phyloP scores from a whole-genome alignment of 495 filamentous ascomycete genomes.

The Podospora australis region DNA sequence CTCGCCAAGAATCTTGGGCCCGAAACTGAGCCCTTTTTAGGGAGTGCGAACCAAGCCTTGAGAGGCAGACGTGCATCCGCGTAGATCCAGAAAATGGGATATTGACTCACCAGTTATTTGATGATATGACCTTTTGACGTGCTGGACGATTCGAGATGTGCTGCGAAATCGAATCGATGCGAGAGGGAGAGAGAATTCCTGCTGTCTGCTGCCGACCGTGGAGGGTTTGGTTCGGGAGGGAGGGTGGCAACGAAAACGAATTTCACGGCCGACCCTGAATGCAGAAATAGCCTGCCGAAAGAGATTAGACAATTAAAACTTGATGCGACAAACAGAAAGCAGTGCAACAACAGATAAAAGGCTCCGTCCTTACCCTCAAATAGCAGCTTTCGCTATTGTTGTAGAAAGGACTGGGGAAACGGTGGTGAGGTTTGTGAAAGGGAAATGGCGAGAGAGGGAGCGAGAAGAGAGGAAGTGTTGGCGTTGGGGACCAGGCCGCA shows the following conservation, averaged over 20 bases:
- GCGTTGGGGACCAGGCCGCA: constrained; percentile 1
- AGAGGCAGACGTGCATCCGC: neutral
- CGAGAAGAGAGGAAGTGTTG: constrained; percentile 14
- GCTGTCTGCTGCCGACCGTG: constrained; percentile 11
- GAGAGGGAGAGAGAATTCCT: constrained; percentile 9
- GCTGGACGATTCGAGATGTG: neutral
- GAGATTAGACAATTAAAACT: constrained; percentile 1
- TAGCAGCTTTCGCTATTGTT: constrained; percentile 10
- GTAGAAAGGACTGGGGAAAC: constrained; percentile 9
- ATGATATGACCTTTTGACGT: constrained; percentile 2
- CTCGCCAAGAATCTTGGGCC: constrained; percentile 9
- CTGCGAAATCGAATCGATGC: constrained; percentile 3
- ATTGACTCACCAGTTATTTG: constrained; percentile 7
- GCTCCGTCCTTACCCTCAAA: constrained; percentile 17
- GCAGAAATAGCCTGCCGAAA: constrained; percentile 2
- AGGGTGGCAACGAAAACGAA: constrained; percentile 11
- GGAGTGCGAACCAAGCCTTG: neutral
- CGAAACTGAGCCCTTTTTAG: neutral
- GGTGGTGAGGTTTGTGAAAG: constrained; percentile 7
- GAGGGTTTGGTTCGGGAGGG: neutral
- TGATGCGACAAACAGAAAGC: neutral
- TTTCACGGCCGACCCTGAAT: constrained; percentile 13
- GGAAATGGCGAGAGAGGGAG: constrained; percentile 14
- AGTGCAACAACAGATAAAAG: neutral
- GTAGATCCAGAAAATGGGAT: neutral